Conservation (phyloP, 192 early-diverging fungal genomes). For the Diversispora eburnea region DNA sequence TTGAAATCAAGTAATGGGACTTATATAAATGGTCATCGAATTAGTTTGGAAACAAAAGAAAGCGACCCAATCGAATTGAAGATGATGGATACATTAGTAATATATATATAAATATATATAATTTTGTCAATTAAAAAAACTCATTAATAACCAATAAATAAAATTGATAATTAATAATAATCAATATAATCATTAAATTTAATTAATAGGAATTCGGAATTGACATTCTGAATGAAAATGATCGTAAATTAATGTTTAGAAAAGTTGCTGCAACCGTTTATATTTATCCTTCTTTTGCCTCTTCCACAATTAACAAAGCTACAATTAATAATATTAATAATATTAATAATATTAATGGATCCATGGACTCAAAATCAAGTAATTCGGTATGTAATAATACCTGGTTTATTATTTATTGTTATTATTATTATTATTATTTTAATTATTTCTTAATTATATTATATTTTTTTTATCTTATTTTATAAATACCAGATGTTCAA, state of each 20-base stretch:
- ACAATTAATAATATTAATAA: background rate
- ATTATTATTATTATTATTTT: too few relatives aligned
- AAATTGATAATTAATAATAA: background rate
- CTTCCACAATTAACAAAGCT: background rate
- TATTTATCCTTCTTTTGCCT: too few relatives aligned
- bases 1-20: constrained; percentile 79
- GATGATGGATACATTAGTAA: background rate
- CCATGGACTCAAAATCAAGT: too few relatives aligned
- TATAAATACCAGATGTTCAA: too few relatives aligned
- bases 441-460: too few relatives aligned
- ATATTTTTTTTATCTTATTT: too few relatives aligned
- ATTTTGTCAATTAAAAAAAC: background rate
- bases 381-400: too few relatives aligned
- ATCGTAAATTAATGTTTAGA: constrained; percentile 5
- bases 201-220: constrained; percentile 25
- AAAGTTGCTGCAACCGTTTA: constrained; percentile 16
- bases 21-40: constrained; percentile 67
- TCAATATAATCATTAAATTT: background rate
- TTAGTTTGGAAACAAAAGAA: constrained; percentile 63
- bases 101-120: background rate
- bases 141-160: background rate
- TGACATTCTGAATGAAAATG: constrained; percentile 19
- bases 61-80: constrained; percentile 54
- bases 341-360: background rate
- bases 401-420: too few relatives aligned